phyloP scores from a whole-genome alignment of 768 basidiomycete species.

The Leucocoprinus birnbaumii region DNA sequence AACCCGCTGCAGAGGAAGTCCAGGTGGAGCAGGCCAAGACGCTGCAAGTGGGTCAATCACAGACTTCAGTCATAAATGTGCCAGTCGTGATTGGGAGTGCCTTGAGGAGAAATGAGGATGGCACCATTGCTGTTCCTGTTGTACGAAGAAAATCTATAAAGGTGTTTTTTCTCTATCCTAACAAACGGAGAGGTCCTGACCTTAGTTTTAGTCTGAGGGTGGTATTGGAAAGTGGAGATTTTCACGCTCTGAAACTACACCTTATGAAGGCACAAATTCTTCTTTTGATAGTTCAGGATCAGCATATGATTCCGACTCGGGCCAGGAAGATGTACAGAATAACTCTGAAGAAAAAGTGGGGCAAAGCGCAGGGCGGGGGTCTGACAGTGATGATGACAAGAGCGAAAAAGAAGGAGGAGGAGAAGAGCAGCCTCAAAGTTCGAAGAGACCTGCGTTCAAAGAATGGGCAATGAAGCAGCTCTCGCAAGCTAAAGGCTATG shows the following conservation, averaged over 20 bases:
- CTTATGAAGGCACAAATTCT: conserved; percentile 41
- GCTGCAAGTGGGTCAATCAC: conserved; percentile 11
- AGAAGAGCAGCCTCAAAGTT: conserved; percentile 19
- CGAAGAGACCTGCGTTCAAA: conserved; percentile 68
- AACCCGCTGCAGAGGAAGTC: neutral
- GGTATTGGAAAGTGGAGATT: conserved; percentile 35
- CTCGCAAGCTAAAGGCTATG: conserved; percentile 41
- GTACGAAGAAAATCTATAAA: conserved; percentile 40
- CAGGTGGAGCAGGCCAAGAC: conserved; percentile 12
- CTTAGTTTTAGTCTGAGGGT: conserved; percentile 49
- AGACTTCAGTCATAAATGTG: conserved; percentile 17
- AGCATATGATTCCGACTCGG: conserved; percentile 31
- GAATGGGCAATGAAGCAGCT: conserved; percentile 86
- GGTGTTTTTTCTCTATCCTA: neutral
- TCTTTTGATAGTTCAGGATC: conserved; percentile 83
- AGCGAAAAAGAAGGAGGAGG: conserved; percentile 16
- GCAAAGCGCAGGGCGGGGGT: neutral
- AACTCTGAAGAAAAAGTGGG: conserved; percentile 3
- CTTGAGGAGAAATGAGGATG: conserved; percentile 63
- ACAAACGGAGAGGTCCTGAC: conserved; percentile 12
- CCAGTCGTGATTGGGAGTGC: conserved; percentile 53
- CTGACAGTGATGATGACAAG: conserved; percentile 5
- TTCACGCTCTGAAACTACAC: neutral
- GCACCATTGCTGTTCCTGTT: conserved; percentile 50
- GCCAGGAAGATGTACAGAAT: conserved; percentile 7